These are phyloP conservation scores for Tolypocladium ophioglossoides DNA, from an alignment of 2,329 filamentous ascomycete genomes.

Conservation along the genomic window DNA sequence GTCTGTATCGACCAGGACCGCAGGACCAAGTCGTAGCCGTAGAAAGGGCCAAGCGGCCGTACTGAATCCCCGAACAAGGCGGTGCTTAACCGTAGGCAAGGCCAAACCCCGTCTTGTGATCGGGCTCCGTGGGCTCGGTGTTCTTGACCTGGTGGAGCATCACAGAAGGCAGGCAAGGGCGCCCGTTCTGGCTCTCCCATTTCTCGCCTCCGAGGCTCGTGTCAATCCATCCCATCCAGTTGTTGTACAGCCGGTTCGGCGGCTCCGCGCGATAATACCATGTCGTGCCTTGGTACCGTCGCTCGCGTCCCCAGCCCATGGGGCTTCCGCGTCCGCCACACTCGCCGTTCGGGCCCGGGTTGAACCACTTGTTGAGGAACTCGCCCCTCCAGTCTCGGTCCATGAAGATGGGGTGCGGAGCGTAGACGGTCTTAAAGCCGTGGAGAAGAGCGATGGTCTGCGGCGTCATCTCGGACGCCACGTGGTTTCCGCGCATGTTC, in stretches of 20 bases:
- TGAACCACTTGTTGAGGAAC: constrained; percentile 48
- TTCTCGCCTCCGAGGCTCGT: constrained; percentile 40
- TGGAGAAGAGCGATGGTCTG: constrained; percentile 65
- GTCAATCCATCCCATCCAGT: constrained; percentile 52
- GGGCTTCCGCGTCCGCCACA: constrained; percentile 44
- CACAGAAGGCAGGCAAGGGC: constrained; percentile 47
- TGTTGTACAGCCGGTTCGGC: constrained; percentile 49
- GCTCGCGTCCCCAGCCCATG: constrained; percentile 49
- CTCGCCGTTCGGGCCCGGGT: constrained; percentile 44
- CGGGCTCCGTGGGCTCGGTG: constrained; percentile 37
- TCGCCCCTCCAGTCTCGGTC: constrained; percentile 58
- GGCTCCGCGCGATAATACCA: constrained; percentile 52
- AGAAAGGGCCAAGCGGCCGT: not conserved
- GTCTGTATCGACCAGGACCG: not conserved
- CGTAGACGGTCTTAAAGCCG: constrained; percentile 68
- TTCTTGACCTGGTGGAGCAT: constrained; percentile 52
- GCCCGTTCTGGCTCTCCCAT: constrained; percentile 46
- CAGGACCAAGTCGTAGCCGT: not conserved
- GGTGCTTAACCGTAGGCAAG: constrained; percentile 24
- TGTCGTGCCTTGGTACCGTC: constrained; percentile 45
- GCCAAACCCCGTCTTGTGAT: constrained; percentile 26
- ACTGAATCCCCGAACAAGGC: not conserved
- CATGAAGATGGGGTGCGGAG: constrained; percentile 70
- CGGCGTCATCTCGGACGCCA: constrained; percentile 73
- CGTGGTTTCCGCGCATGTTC: constrained; percentile 61